These are phyloP conservation scores for Fusarium sp. DNA, from an alignment of 2,329 filamentous ascomycete genomes.

Conservation along the genomic window DNA sequence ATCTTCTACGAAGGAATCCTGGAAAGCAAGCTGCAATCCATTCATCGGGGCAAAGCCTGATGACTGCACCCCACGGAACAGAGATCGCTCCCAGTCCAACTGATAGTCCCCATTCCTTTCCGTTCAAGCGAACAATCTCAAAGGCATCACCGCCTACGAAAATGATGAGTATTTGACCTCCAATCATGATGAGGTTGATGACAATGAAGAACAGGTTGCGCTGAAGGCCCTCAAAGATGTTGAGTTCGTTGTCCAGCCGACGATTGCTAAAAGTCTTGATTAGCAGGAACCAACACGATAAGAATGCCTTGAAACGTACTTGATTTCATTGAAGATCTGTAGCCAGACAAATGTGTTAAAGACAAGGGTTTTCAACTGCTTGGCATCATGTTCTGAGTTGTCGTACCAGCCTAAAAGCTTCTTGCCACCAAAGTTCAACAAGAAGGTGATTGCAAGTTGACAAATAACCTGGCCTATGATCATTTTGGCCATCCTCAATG, in stretches of 20 bases:
- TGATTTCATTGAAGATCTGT: constrained; percentile 79
- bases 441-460: constrained; percentile 69
- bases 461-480: constrained; percentile 72
- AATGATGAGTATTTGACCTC: constrained; percentile 85
- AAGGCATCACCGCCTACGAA: constrained; percentile 85
- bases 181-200: constrained; percentile 86
- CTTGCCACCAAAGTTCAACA: constrained; percentile 71
- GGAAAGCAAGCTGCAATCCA: constrained; percentile 51
- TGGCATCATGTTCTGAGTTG: constrained; percentile 32
- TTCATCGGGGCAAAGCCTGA: constrained; percentile 80
- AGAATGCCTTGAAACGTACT: constrained; percentile 63
- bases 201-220: constrained; percentile 84
- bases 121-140: constrained; percentile 71
- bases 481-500: constrained; percentile 75
- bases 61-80: constrained; percentile 78
- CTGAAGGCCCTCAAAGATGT: constrained; percentile 85
- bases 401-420: constrained; percentile 63
- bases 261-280: constrained; percentile 67
- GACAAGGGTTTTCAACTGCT: constrained; percentile 69
- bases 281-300: constrained; percentile 70
- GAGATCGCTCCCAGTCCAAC: constrained; percentile 81
- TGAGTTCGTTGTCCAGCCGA: constrained; percentile 85
- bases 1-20: constrained; percentile 47
- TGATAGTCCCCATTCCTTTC: constrained; percentile 85
- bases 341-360: constrained; percentile 81